These are phyloP conservation scores for Turnera subulata DNA, from an alignment of 345 rosid genomes.

Conservation along the genomic window DNA sequence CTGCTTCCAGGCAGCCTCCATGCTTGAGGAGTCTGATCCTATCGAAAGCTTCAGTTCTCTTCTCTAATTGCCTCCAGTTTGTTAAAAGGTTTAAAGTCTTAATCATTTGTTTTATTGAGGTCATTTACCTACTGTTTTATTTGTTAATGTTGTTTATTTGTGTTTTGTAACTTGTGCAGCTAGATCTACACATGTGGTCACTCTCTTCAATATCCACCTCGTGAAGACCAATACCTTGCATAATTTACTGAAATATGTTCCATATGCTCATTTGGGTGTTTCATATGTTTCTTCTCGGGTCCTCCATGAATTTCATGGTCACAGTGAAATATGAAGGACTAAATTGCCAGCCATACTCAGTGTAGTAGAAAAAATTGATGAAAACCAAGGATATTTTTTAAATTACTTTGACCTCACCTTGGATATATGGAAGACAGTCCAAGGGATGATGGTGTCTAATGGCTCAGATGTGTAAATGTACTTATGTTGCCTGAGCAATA, in stretches of 20 bases:
- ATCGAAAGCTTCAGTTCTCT: slow-evolving; percentile 76
- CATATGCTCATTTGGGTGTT: background rate
- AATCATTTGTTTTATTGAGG: background rate
- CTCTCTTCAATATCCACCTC: background rate
- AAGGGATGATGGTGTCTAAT: no score
- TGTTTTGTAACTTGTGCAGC: background rate
- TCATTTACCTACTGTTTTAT: background rate
- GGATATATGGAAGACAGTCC: background rate
- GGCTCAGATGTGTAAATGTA: slow-evolving; percentile 6
- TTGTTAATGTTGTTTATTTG: background rate
- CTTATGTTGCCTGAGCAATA: background rate
- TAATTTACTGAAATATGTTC: background rate
- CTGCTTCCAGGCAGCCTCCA: slow-evolving; percentile 90
- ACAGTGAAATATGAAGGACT: background rate
- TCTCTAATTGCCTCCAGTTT: slow-evolving; percentile 23
- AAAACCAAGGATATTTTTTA: no score
- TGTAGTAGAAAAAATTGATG: no score
- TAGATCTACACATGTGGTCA: background rate
- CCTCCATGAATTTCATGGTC: background rate
- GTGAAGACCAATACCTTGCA: background rate
- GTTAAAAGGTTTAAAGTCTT: slow-evolving; percentile 15
- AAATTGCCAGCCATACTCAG: no score
- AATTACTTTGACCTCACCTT: background rate
- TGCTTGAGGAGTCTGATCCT: slow-evolving; percentile 93
- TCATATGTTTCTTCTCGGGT: background rate